Evolutionary conservation across 192 early-diverging fungal species (phyloP).

Genomic region (Mycoemilia scoparia): DNA sequence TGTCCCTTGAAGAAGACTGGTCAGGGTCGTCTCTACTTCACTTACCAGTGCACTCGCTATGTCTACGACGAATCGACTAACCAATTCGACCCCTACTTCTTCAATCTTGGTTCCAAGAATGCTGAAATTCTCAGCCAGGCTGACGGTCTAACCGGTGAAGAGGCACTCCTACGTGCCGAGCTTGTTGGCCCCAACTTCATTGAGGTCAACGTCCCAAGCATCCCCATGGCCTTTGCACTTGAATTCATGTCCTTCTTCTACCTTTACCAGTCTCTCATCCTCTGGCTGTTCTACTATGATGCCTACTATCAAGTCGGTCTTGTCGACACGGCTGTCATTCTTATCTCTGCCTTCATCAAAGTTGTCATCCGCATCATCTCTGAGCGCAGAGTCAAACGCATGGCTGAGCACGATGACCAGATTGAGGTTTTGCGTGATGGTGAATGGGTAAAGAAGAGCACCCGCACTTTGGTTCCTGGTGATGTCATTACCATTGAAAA

Average conservation of each 20-base stretch:
- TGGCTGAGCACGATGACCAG: slow-evolving; percentile 36
- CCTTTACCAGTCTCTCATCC: slow-evolving; percentile 33
- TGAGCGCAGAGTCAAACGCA: slow-evolving; percentile 34
- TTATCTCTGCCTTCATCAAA: slow-evolving; percentile 32
- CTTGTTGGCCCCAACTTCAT: slow-evolving; percentile 53
- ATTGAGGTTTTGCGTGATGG: slow-evolving; percentile 35
- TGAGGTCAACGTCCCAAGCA: slow-evolving; percentile 38
- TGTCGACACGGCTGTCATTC: slow-evolving; percentile 30
- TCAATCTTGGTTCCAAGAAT: slow-evolving; percentile 35
- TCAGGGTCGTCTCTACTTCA: slow-evolving; percentile 38
- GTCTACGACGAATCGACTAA: slow-evolving; percentile 35
- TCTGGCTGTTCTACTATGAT: slow-evolving; percentile 36
- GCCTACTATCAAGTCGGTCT: slow-evolving; percentile 36
- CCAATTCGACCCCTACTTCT: slow-evolving; percentile 37
- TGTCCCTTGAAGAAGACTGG: slow-evolving; percentile 24
- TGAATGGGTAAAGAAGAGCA: slow-evolving; percentile 29
- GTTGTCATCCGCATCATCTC: slow-evolving; percentile 30
- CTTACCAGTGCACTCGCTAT: slow-evolving; percentile 55
- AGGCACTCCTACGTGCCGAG: slow-evolving; percentile 34
- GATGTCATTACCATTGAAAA: slow-evolving; percentile 41
- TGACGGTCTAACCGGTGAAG: slow-evolving; percentile 28
- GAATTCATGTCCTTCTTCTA: slow-evolving; percentile 40
- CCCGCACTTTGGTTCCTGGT: slow-evolving; percentile 45
- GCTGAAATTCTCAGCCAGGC: slow-evolving; percentile 12
- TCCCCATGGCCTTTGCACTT: slow-evolving; percentile 30